Base-by-base conservation (phyloP, 345 rosid genomes). In the Geranium rotundifolium region DNA sequence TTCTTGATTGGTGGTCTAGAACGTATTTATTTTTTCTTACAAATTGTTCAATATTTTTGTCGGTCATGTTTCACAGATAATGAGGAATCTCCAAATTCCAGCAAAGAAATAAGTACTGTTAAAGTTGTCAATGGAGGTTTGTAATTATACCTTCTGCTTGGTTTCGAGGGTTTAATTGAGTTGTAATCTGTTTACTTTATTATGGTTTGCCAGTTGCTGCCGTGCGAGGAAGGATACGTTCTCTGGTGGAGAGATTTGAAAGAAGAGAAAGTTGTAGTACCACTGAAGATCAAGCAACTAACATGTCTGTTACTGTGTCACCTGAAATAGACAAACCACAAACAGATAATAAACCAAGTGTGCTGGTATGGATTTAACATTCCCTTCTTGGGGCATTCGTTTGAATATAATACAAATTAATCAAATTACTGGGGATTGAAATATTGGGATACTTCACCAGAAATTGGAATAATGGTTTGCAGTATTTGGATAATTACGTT, bases 51-150 rank as follows among this genome's bases (percentile, higher is more conserved):
- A 46, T 46, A 46, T 46, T 46, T 46, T 46, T 46, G 12, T 46
- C 10, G 52, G 29, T 57, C 18, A 46, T 65, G 29, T 62, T 75
- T 70, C 73, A 90, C 73, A 90, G 99, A 9, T 14, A 9, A 90
- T 63, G 72, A 77, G 29, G 76, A 75, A 59, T 59, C 81, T 50
- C 63, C 65, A 1, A 61, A 71, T 58, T 57, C 71, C 71, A 80
- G 65, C 70, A 76, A 77, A 70, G 78, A 54, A 29, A 57, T 78
- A 17, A 67, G 71, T 71, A 54, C 88, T 57, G 82, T 93, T 71
- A 93, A 78, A 78, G 72, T 83, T 75, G 89, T 93, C 65, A 85
- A 82, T 72, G 99, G 99, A 93, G 99, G 99, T 93, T 64, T 75
- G 89, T 72, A 65, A 61, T 54, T 75, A 12, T 46, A 46, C 52